Percentiles rank a stretch among this genome's conserved stretches.
Conservation (phyloP, 1,284 basidiomycete species). For the Peniophora sp. region DNA sequence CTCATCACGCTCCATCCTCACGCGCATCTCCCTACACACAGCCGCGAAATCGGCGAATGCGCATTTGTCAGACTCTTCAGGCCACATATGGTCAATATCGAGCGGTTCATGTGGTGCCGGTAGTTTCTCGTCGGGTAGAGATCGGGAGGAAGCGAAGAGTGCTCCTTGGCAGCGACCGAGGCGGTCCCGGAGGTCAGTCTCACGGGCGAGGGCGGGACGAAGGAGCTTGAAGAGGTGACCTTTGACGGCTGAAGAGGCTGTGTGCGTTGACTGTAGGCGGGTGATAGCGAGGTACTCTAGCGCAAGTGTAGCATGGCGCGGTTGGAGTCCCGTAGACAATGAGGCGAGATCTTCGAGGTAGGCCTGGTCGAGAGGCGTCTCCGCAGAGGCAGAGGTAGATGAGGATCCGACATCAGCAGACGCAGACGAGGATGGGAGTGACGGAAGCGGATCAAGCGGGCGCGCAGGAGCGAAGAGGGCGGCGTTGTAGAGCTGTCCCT, state of each 20-base stretch:
- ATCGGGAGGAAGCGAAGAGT: slow-evolving; percentile 10
- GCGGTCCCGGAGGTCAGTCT: slow-evolving; percentile 68
- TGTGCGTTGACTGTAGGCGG: slow-evolving; percentile 62
- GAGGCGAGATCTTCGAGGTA: slow-evolving; percentile 21
- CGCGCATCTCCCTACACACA: slow-evolving; percentile 62
- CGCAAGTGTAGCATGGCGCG: slow-evolving; percentile 60
- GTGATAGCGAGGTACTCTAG: slow-evolving; percentile 87
- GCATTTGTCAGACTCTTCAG: slow-evolving; percentile 13
- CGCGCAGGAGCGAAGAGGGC: slow-evolving; percentile 54
- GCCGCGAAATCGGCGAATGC: slow-evolving; percentile 16
- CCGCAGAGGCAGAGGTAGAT: slow-evolving; percentile 3
- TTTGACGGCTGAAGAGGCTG: slow-evolving; percentile 74
- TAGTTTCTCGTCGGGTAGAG: not conserved
- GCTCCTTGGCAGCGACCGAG: slow-evolving; percentile 44
- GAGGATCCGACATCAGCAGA: slow-evolving; percentile 9
- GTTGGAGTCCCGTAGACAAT: slow-evolving; percentile 41
- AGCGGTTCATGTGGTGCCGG: not conserved
- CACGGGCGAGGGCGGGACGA: slow-evolving; percentile 64
- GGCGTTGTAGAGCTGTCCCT: slow-evolving; percentile 93
- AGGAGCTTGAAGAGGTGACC: slow-evolving; percentile 92
- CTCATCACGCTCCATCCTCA: slow-evolving; percentile 52
- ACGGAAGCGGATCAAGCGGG: slow-evolving; percentile 10
- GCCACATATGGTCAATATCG: not conserved
- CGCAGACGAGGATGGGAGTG: slow-evolving; percentile 17
- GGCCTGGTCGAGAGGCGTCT: slow-evolving; percentile 7